phyloP scores from a whole-genome alignment of 2,329 filamentous ascomycete genomes.

The Decorospora gaudefroyi region DNA sequence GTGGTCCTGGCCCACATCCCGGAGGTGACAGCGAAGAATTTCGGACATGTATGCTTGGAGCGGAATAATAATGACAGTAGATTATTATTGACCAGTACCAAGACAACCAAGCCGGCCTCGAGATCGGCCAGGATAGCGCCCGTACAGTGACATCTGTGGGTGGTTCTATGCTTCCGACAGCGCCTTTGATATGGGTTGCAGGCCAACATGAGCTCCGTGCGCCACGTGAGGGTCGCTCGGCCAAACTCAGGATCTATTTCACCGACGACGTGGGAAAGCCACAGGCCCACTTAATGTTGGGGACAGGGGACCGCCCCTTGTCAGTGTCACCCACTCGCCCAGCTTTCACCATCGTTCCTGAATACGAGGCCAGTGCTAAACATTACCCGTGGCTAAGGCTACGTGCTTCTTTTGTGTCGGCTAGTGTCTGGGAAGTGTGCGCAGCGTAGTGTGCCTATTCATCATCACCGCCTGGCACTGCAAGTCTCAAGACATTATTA shows the following conservation, averaged over 20 bases:
- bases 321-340: conserved; percentile 33
- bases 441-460: neutral
- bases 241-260: conserved; percentile 23
- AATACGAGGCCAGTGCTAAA: conserved; percentile 17
- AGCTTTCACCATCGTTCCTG: conserved; percentile 34
- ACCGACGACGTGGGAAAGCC: conserved; percentile 36
- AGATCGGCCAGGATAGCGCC: conserved; percentile 19
- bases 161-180: conserved; percentile 20
- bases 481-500: neutral
- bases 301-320: conserved; percentile 36
- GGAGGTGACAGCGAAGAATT: conserved; percentile 15
- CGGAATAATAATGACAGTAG: conserved; percentile 16
- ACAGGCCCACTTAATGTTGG: conserved; percentile 28
- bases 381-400: conserved; percentile 26
- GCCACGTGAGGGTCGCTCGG: conserved; percentile 43
- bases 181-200: conserved; percentile 12
- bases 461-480: neutral
- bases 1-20: too few relatives aligned
- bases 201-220: conserved; percentile 22
- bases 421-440: conserved; percentile 1
- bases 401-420: conserved; percentile 1
- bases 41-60: conserved; percentile 15
- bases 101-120: conserved; percentile 16
- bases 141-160: conserved; percentile 11
- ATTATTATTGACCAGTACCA: conserved; percentile 13